Evolutionary conservation across 495 filamentous ascomycete genomes (phyloP).

Genomic region (Xylaria palmicola): DNA sequence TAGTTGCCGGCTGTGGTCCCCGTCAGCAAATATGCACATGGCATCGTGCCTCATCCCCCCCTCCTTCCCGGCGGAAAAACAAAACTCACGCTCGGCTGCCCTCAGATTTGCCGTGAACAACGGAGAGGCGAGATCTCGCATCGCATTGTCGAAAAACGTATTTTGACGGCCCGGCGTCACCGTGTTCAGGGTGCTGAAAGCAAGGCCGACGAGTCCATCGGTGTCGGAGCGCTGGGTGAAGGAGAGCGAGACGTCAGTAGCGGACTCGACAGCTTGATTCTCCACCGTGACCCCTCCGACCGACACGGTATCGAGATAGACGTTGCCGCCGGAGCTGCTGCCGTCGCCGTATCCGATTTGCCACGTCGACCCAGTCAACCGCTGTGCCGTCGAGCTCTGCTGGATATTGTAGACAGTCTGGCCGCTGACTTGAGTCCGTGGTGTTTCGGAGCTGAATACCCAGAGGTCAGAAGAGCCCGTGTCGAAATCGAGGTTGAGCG

Average conservation of each 20-base stretch:
- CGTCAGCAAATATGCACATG: not conserved
- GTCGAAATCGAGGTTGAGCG: slow-evolving; percentile 69
- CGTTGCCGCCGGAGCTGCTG: slow-evolving; percentile 64
- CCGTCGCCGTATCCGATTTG: slow-evolving; percentile 73
- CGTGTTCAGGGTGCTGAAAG: slow-evolving; percentile 71
- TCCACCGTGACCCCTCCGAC: slow-evolving; percentile 66
- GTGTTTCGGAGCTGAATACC: slow-evolving; percentile 53
- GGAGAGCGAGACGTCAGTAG: slow-evolving; percentile 57
- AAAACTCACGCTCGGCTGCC: slow-evolving; percentile 50
- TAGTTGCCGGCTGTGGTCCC: slow-evolving; percentile 53
- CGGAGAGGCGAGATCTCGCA: slow-evolving; percentile 55
- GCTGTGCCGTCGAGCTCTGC: slow-evolving; percentile 47
- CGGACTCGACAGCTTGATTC: slow-evolving; percentile 72
- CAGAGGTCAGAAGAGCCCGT: slow-evolving; percentile 77
- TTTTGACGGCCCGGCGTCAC: slow-evolving; percentile 60
- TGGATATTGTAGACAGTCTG: slow-evolving; percentile 56
- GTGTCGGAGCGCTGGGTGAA: slow-evolving; percentile 61
- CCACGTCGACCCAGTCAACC: slow-evolving; percentile 59
- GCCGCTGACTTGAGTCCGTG: slow-evolving; percentile 46
- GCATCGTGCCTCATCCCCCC: too few relatives aligned
- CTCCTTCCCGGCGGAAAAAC: not conserved
- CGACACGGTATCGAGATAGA: slow-evolving; percentile 75
- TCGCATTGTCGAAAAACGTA: slow-evolving; percentile 77
- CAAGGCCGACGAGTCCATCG: slow-evolving; percentile 76
- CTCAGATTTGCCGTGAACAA: slow-evolving; percentile 74